These are phyloP conservation scores for Jasminum sambac DNA, from an alignment of 257 asterid genomes.

Conservation along the genomic window DNA sequence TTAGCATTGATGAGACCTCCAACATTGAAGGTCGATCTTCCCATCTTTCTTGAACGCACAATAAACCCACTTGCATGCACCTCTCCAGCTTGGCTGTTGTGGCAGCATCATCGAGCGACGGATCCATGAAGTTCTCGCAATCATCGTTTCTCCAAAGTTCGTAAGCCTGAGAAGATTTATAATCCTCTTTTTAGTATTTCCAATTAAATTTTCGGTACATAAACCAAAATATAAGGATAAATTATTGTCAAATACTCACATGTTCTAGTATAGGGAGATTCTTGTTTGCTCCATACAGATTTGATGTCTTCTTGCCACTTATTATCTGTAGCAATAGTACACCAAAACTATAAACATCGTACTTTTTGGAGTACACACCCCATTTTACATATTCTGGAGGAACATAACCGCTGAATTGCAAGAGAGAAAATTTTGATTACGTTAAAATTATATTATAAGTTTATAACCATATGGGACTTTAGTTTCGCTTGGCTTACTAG, in stretches of 20 bases:
- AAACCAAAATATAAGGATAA: neutral
- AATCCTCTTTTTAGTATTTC: neutral
- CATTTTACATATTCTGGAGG: conserved; percentile 45
- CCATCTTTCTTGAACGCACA: conserved; percentile 43
- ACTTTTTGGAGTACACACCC: conserved; percentile 43
- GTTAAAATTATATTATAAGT: neutral
- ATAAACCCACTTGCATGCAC: conserved; percentile 38
- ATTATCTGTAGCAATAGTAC: conserved; percentile 42
- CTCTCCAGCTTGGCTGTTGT: conserved; percentile 27
- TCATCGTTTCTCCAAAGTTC: conserved; percentile 31
- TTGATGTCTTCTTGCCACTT: conserved; percentile 36
- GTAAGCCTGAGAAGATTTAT: conserved; percentile 34
- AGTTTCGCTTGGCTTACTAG: conserved; percentile 31
- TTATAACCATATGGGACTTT: too few species aligned
- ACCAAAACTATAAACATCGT: conserved; percentile 45
- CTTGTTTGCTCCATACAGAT: conserved; percentile 31
- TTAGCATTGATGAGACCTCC: conserved; percentile 41
- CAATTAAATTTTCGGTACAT: too few species aligned
- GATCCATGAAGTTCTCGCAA: conserved; percentile 32
- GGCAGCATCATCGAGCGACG: conserved; percentile 25
- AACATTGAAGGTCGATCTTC: conserved; percentile 42
- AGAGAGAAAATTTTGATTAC: neutral
- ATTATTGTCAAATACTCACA: conserved; percentile 18
- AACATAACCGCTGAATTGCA: conserved; percentile 36
- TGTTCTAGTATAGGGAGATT: conserved; percentile 35